Percentiles rank a stretch among this genome's conserved stretches.
Evolutionary conservation across 2,329 filamentous ascomycete species (phyloP).

Genomic region (Reticulascus tulasneorum): DNA sequence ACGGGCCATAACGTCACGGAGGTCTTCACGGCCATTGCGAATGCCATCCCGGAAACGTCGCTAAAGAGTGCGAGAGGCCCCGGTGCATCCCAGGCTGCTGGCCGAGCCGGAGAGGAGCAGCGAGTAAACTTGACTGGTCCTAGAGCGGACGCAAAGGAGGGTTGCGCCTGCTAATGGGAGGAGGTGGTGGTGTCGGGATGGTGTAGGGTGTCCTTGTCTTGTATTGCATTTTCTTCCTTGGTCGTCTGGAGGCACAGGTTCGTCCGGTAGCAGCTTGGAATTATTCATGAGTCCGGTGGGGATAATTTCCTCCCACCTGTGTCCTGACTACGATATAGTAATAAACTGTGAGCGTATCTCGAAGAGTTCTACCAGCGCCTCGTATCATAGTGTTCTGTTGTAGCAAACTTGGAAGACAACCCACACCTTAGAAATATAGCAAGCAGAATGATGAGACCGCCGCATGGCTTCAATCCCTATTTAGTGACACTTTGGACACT

Average conservation of each 20-base stretch:
- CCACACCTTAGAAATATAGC: no score
- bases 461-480: no score
- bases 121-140: slow-evolving; percentile 79
- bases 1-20: slow-evolving; percentile 90
- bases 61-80: slow-evolving; percentile 82
- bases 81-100: slow-evolving; percentile 55
- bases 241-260: background rate
- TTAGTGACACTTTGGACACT: no score
- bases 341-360: background rate
- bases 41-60: slow-evolving; percentile 94
- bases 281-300: slow-evolving; percentile 1
- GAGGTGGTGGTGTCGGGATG: no score
- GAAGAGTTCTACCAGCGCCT: no score
- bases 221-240: no score
- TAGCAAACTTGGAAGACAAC: no score
- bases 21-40: slow-evolving; percentile 97
- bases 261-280: background rate
- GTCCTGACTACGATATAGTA: background rate
- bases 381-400: no score
- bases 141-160: slow-evolving; percentile 75
- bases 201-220: no score
- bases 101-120: slow-evolving; percentile 61
- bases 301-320: background rate
- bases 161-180: slow-evolving; percentile 71
- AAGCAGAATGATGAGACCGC: no score